Base-by-base conservation (phyloP, 1,284 basidiomycete genomes). In the Ustilago trichophora region DNA sequence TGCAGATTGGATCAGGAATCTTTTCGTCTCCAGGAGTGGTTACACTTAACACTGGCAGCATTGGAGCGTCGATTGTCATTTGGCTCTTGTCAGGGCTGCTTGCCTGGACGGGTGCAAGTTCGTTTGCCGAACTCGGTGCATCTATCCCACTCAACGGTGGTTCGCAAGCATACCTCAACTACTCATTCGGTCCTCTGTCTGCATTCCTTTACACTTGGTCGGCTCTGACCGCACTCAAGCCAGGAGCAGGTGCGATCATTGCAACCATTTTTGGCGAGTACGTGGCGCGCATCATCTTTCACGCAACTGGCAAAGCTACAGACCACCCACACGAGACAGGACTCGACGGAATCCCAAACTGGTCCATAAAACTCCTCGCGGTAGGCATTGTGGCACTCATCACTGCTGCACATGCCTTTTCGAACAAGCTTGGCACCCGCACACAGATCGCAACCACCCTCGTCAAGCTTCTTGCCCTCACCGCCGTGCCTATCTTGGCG, bases 311-410 rank as follows among this genome's bases (percentile, higher is more conserved):
- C 85, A 49, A 70, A 48, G 53, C 56, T 0, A 29, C 58, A 16
- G 89, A 68, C 84, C 91, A 62, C 86, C 91, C 77, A 88, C 87
- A 86, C 87, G 89, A 77, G 85, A 83, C 53, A 86, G 77, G 86
- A 88, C 53, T 72, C 7, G 88, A 91, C 75, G 87, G 87, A 36
- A 89, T 95, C 50, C 92, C 94, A 27, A 87, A 90, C 65, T 96
- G 92, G 93, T 88, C 90, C n/a, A 91, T 91, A 83, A 96, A 95
- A 83, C 82, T 93, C 56, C 92, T 91, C 22, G 95, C 92, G 8
- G 83, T 87, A 32, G 82, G 85, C 36, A 91, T 92, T 50, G 87
- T 96, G 19, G 60, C 89, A 3, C 50, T 90, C 32, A 88, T 96
- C 25, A 88, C 90, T 0, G 69, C 87, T 6, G 83, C 97, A 3